Conservation (phyloP, 192 early-diverging fungal species). For the Borealophlyctis nickersoniae region DNA sequence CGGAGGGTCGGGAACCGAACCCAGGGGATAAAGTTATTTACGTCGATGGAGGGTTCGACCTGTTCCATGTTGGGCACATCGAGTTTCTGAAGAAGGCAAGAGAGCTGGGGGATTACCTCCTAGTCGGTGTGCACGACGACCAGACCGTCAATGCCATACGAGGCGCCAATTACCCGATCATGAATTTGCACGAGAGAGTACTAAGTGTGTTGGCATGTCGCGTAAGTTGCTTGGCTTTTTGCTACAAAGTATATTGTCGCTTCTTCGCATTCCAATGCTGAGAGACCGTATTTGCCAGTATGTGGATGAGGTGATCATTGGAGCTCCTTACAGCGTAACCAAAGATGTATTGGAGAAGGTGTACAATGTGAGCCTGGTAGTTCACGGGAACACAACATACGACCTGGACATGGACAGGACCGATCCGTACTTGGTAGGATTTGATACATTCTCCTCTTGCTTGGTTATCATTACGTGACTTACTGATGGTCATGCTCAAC, state of each 20-base stretch:
- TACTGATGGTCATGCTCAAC: too few species aligned
- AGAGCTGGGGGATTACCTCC: slow-evolving; percentile 80
- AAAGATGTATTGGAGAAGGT: slow-evolving; percentile 83
- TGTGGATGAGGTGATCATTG: slow-evolving; percentile 92
- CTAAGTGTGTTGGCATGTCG: slow-evolving; percentile 88
- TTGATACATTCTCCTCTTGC: slow-evolving; percentile 3
- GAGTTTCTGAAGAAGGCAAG: slow-evolving; percentile 87
- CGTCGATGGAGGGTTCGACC: slow-evolving; percentile 93
- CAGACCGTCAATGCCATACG: slow-evolving; percentile 82
- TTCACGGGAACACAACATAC: slow-evolving; percentile 66
- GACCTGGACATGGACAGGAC: slow-evolving; percentile 68
- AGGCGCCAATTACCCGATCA: slow-evolving; percentile 85
- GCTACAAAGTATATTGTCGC: neutral
- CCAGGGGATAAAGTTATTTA: slow-evolving; percentile 81
- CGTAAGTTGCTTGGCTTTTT: slow-evolving; percentile 44
- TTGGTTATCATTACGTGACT: neutral
- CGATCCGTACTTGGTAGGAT: slow-evolving; percentile 72
- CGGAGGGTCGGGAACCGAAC: slow-evolving; percentile 73
- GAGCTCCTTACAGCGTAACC: slow-evolving; percentile 84
- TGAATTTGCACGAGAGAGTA: slow-evolving; percentile 94
- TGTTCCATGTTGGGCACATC: slow-evolving; percentile 94
- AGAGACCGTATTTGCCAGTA: slow-evolving; percentile 46
- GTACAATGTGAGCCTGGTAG: slow-evolving; percentile 80
- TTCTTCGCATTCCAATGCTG: neutral
- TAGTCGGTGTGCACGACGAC: slow-evolving; percentile 94